Base-by-base conservation (phyloP, 2,329 filamentous ascomycete species). In the Amphichorda felina region DNA sequence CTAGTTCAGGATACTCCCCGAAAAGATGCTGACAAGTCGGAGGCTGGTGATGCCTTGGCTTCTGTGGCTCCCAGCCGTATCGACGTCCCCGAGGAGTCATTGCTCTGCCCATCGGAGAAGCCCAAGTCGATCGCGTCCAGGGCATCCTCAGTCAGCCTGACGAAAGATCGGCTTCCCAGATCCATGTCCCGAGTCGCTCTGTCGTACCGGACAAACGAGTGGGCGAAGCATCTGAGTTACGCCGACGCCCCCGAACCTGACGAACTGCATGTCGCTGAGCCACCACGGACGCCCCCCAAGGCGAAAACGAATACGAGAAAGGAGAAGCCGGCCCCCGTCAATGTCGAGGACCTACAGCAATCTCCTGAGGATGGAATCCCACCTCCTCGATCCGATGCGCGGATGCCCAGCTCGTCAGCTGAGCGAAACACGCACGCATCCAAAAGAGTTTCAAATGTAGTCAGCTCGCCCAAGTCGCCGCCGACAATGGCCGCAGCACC, bases 201-300 rank as follows among this genome's bases (percentile, higher is more conserved):
- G 53, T 83, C 82, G 0, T 94, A 91, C 51, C 75, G 89, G 38
- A 95, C 87, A 2, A 94, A 94, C 44, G 89, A 96, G 59, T 96
- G 89, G 89, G 86, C 87, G 0, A 95, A 94, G 54, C 86, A 94
- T 54, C 66, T 94, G 9, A 76, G 78, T 42, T 63, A 72, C 29
- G 87, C 89, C 6, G 88, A 95, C 13, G 61, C 64, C 5, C 86
- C 86, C 2, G 71, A 77, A 33, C 56, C 70, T 1, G 79, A 85
- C 7, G 70, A 75, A 2, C 54, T 82, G 10, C 63, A 70, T 17
- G 50, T 74, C 4, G 50, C 68, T 42, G 54, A 67, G 45, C 24
- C 33, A 8, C 34, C 38, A 6, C 30, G 30, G 48, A 41, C 33
- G 26, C 16, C 37, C 1, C 38, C 30, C 14, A 44, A 44, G 19